phyloP scores from a whole-genome alignment of 768 basidiomycete genomes.

The Aureoboletus auriporus region DNA sequence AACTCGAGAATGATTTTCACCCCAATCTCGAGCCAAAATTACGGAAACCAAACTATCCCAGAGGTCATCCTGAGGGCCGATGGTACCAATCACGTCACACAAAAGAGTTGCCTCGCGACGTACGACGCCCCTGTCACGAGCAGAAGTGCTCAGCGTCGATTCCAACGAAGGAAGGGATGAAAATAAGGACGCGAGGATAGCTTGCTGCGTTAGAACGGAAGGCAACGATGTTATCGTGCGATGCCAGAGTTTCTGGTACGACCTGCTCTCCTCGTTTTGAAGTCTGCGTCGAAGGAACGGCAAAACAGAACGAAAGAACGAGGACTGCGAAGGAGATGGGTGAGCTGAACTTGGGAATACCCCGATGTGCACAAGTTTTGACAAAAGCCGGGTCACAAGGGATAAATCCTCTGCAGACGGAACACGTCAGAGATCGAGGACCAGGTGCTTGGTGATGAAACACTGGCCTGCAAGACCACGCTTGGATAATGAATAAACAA shows the following conservation, averaged over 20 bases:
- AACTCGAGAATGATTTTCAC: slow-evolving; percentile 52
- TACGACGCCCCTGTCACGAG: slow-evolving; percentile 38
- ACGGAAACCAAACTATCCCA: slow-evolving; percentile 48
- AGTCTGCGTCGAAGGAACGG: slow-evolving; percentile 45
- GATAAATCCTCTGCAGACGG: slow-evolving; percentile 34
- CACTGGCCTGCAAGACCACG: slow-evolving; percentile 39
- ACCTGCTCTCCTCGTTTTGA: slow-evolving; percentile 10
- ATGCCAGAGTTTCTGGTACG: slow-evolving; percentile 52
- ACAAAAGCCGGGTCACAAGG: slow-evolving; percentile 48
- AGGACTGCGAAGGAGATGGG: slow-evolving; percentile 55
- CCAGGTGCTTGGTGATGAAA: slow-evolving; percentile 2
- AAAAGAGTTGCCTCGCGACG: slow-evolving; percentile 57
- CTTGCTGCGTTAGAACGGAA: slow-evolving; percentile 50
- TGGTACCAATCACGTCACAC: slow-evolving; percentile 46
- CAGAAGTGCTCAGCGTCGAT: slow-evolving; percentile 29
- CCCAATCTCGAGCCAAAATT: slow-evolving; percentile 57
- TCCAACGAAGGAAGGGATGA: slow-evolving; percentile 37
- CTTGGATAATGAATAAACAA: slow-evolving; percentile 44
- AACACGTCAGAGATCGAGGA: slow-evolving; percentile 19
- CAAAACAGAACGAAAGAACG: slow-evolving; percentile 59
- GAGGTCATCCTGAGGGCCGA: slow-evolving; percentile 42
- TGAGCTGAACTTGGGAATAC: slow-evolving; percentile 55
- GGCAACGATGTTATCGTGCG: slow-evolving; percentile 43
- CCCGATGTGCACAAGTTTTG: slow-evolving; percentile 66
- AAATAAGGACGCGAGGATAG: slow-evolving; percentile 58